Conservation (phyloP, 106 monocot species). For the Alisma plantagoaquatica region DNA sequence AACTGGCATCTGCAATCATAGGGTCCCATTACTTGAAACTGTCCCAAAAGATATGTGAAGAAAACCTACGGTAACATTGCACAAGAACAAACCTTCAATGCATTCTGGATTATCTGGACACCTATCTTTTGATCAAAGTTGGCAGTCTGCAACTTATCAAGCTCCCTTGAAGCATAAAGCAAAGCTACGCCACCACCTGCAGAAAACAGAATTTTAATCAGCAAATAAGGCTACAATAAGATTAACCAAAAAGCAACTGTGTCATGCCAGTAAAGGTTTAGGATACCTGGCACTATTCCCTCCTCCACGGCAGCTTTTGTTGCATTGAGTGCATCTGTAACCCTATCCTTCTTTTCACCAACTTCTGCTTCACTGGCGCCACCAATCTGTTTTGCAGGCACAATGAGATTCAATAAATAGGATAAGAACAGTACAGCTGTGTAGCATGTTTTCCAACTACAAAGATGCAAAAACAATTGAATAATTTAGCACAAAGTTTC, state of each 20-base stretch:
- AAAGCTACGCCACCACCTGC: slow-evolving; percentile 64
- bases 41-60: too few species aligned
- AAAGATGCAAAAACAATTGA: too few species aligned
- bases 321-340: slow-evolving; percentile 66
- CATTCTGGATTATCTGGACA: slow-evolving; percentile 71
- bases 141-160: slow-evolving; percentile 50
- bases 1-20: slow-evolving; percentile 51
- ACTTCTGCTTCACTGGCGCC: slow-evolving; percentile 81
- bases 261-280: too few species aligned
- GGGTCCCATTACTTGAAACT: too few species aligned
- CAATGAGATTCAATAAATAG: too few species aligned
- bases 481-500: too few species aligned
- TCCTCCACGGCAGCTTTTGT: slow-evolving; percentile 77
- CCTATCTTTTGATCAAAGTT: slow-evolving; percentile 82
- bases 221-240: too few species aligned
- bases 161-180: slow-evolving; percentile 55
- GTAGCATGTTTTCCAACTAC: too few species aligned
- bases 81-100: slow-evolving; percentile 29
- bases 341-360: slow-evolving; percentile 68
- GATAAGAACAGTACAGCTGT: too few species aligned
- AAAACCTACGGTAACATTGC: not conserved
- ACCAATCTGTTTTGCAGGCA: too few species aligned
- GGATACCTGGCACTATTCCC: slow-evolving; percentile 74
- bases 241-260: too few species aligned
- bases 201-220: too few species aligned